Base-by-base conservation (phyloP, 768 basidiomycete species). In the Lentinula lateritia region DNA sequence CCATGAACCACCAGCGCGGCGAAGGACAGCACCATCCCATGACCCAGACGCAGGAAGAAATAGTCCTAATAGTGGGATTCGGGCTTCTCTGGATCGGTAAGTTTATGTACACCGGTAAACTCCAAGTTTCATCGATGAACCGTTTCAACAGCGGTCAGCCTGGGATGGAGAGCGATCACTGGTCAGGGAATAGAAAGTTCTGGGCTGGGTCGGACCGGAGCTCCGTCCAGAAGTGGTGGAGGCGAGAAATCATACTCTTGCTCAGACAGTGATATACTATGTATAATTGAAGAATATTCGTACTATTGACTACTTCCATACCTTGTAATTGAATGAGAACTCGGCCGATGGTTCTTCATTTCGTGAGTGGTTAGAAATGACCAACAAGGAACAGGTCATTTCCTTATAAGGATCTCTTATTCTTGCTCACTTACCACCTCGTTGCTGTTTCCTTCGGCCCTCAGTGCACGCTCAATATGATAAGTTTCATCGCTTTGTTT, bases 1-100 rank as follows among this genome's bases (percentile, higher is more conserved):
- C 87, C 50, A 78, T 87, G 74, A 89, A 92, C 68, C 84, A 91
- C 66, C 80, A 81, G 41, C 55, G 41, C 16, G 55, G 38, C 15
- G 55, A 56, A 61, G 76, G 74, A 68, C 78, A 82, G 50, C 88
- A 86, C 13, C 81, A 81, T 55, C 69, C 87, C 63, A 71, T 93
- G 66, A 85, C 87, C 50, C 85, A 83, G 66, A 78, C 78, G 60
- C 91, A 93, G 66, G 89, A 91, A 68, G 89, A 93, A 67, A 80
- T 84, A 72, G 75, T 88, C 18, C 68, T 93, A 71, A 87, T 93
- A 63, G 85, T 77, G 5, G 85, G 87, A 2, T 80, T 92, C 61
- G 89, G 86, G 10, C 73, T 92, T 61, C 83, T 89, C 69, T 92
- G 89, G 88, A 76, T 92, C 54, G 89, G 91, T 91, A 70, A 70